A percentile compares a stretch with the other conserved stretches of the same genome.
Evolutionary conservation across 768 basidiomycete genomes (phyloP).

Genomic region (Boletales sp.): DNA sequence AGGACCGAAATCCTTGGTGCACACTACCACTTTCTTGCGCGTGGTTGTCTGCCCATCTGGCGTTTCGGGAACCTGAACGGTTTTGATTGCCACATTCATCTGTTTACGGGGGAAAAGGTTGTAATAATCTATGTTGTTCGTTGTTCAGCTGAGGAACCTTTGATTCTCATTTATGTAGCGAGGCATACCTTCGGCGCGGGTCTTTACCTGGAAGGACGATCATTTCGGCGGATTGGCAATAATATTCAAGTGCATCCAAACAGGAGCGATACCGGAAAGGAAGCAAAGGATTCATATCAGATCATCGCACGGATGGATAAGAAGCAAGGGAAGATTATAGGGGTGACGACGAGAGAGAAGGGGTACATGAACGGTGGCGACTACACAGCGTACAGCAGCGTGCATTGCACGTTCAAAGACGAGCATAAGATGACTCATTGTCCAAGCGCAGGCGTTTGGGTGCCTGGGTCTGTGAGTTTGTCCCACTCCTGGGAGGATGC

Average conservation of each 20-base stretch:
- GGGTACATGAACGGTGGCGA: conserved; percentile 24
- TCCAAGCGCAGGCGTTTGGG: conserved; percentile 46
- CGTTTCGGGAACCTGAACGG: conserved; percentile 18
- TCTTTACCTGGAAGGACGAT: conserved; percentile 50
- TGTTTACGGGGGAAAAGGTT: conserved; percentile 70
- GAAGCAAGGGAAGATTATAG: conserved; percentile 18
- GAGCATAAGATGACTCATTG: conserved; percentile 27
- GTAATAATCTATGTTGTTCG: conserved; percentile 59
- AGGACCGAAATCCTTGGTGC: conserved; percentile 60
- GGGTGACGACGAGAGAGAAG: conserved; percentile 12
- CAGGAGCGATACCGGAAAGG: conserved; percentile 17
- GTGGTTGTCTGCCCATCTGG: conserved; percentile 10
- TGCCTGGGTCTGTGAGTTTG: conserved; percentile 73
- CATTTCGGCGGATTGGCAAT: conserved; percentile 5
- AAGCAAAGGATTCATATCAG: conserved; percentile 58
- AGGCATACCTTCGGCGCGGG: conserved; percentile 72
- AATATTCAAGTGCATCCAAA: conserved; percentile 17
- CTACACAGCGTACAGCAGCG: conserved; percentile 31
- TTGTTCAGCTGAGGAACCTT: conserved; percentile 14
- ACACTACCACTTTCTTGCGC: conserved; percentile 55
- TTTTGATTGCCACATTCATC: conserved; percentile 63
- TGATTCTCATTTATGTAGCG: conserved; percentile 2
- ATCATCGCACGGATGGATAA: conserved; percentile 33
- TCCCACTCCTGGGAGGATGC: conserved; percentile 91
- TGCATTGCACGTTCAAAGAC: conserved; percentile 25